Evolutionary conservation across 495 filamentous ascomycete genomes (phyloP).

Genomic region (Penicillium turbatum): DNA sequence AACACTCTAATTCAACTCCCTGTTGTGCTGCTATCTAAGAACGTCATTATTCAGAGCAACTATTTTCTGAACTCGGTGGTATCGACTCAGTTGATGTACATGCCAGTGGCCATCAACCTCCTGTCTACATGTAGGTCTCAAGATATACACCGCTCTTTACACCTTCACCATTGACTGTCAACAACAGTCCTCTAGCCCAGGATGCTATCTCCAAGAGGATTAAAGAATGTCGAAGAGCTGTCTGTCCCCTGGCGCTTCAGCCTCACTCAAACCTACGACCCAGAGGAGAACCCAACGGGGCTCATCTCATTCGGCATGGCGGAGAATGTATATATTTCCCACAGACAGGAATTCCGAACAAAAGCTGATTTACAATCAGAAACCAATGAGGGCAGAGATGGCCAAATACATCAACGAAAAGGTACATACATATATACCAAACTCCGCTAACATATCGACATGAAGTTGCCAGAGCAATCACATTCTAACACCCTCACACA

Average conservation of each 20-base stretch:
- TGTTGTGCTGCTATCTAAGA: not conserved
- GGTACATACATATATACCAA: conserved; percentile 7
- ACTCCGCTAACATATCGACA: no score
- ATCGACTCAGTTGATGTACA: no score
- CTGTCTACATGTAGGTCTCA: not conserved
- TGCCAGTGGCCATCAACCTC: no score
- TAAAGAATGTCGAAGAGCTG: conserved; percentile 22
- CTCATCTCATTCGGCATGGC: conserved; percentile 35
- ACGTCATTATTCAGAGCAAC: not conserved
- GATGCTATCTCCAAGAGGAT: conserved; percentile 33
- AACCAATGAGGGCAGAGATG: conserved; percentile 28
- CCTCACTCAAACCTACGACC: conserved; percentile 27
- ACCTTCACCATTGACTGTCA: not conserved
- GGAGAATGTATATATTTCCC: conserved; percentile 27
- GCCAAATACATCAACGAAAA: conserved; percentile 33
- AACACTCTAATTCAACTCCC: not conserved
- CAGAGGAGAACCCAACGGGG: conserved; percentile 25
- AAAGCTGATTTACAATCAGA: conserved; percentile 10
- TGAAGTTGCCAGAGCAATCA: not conserved
- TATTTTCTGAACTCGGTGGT: no score
- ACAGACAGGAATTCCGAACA: not conserved
- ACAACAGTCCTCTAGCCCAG: conserved; percentile 1
- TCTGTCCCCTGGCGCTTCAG: conserved; percentile 31
- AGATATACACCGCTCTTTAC: not conserved
- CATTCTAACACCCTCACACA: conserved; percentile 4